Base-by-base conservation (phyloP, 2,329 filamentous ascomycete genomes). In the Exserohilum turcica region DNA sequence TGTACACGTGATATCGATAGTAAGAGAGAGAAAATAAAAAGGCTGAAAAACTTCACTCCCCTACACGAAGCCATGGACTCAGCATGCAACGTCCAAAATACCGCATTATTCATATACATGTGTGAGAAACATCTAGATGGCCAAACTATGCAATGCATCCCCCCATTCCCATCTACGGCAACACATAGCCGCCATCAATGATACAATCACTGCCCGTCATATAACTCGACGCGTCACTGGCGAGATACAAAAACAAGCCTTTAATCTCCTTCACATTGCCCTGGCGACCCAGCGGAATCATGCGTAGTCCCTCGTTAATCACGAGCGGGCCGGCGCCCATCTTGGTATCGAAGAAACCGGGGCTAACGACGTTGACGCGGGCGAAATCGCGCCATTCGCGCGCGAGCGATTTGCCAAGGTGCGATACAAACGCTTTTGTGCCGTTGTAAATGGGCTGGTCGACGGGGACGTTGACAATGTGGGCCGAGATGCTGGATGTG, bases 391-490 rank as follows among this genome's bases (percentile, higher is more conserved):
- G 76, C 85, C 86, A 88, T 71, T 88, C 85, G 61, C 85, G 85
- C 54, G 85, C 85, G 52, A 88, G 75, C 9, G 82, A 84, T 49
- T 78, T 77, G 15, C 84, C 84, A 70, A 86, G 71, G 64, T 86
- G 84, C 59, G 85, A 84, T 52, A 83, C 84, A 48, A 83, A 85
- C 2, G 86, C 84, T 75, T 88, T 88, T 54, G 84, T 63, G 24
- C 64, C 69, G 50, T 74, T 73, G 60, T 72, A 73, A 8, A 71
- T 70, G 1, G 66, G 63, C 48, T 88, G 85, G 68, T 87, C 84
- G 62, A 87, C 83, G 3, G 85, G 90, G 75, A 88, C 91, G 81
- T 93, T 92, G 79, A 92, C 89, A 59, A 92, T 86, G 73, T 85
- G 84, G 52, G 88, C 89, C 31, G 86, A 89, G 86, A 93, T 88